Evolutionary conservation across 2,329 filamentous ascomycete genomes (phyloP).

Genomic region (Cadophora malorum): DNA sequence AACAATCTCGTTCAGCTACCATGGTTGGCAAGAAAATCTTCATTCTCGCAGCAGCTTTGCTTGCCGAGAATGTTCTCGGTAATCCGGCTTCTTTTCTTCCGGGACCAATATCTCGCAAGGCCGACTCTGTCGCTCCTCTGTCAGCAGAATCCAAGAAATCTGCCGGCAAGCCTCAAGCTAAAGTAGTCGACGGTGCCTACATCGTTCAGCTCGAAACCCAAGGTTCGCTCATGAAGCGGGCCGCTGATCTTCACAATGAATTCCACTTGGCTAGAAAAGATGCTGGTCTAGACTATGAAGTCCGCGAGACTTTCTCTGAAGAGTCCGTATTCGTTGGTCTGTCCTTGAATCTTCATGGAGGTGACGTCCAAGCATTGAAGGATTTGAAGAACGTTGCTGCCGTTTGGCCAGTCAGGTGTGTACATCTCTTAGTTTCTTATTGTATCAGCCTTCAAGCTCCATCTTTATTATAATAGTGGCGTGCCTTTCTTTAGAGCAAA

Average conservation of each 20-base stretch:
- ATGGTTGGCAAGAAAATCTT: constrained; percentile 1
- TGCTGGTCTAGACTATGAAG: constrained; percentile 6
- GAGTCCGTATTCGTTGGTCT: constrained; percentile 16
- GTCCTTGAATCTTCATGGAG: not conserved
- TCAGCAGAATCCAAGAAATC: constrained; percentile 10
- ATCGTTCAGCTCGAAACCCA: constrained; percentile 6
- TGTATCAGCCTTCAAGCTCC: too few species aligned
- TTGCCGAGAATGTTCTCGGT: not conserved
- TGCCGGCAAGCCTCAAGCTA: constrained; percentile 12
- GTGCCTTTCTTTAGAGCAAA: not conserved
- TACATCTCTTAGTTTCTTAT: not conserved
- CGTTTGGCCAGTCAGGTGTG: constrained; percentile 8
- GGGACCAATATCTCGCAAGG: constrained; percentile 3
- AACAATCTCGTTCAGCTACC: too few species aligned
- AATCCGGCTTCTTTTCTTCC: constrained; percentile 13
- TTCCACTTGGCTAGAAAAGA: constrained; percentile 14
- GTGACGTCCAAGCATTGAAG: constrained; percentile 11
- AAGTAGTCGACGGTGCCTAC: not conserved
- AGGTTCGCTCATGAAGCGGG: not conserved
- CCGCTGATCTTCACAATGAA: constrained; percentile 8
- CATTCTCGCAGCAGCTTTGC: not conserved
- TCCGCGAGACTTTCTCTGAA: constrained; percentile 12
- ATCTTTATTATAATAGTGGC: too few species aligned
- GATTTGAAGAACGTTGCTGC: constrained; percentile 15
- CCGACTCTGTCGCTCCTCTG: not conserved